Percentiles rank a stretch among this genome's conserved stretches.
Conservation (phyloP, 768 basidiomycete genomes). For the Auricularia cornea region DNA sequence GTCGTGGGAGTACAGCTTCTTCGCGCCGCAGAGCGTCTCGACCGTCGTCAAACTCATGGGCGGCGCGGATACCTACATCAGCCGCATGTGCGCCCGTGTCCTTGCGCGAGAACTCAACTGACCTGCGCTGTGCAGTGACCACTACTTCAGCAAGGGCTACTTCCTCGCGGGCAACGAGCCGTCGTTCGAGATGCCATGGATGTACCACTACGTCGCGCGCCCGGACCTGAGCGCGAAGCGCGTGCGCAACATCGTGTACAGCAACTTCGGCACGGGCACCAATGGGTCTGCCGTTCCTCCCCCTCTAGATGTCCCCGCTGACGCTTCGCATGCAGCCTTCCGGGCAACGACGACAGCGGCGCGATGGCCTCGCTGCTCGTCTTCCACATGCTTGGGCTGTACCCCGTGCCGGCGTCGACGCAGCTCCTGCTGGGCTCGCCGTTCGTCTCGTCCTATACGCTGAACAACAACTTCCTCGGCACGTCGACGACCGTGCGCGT, state of each 20-base stretch:
- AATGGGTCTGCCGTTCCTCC: slow-evolving; percentile 25
- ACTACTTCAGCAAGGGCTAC: slow-evolving; percentile 38
- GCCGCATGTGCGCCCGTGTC: slow-evolving; percentile 28
- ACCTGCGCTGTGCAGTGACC: slow-evolving; percentile 26
- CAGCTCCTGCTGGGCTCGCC: slow-evolving; percentile 43
- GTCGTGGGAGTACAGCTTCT: slow-evolving; percentile 49
- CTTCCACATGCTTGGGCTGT: slow-evolving; percentile 44
- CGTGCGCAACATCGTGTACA: slow-evolving; percentile 35
- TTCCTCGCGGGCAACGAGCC: slow-evolving; percentile 44
- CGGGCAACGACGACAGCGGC: slow-evolving; percentile 45
- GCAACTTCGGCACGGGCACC: slow-evolving; percentile 39
- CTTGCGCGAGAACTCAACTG: neutral
- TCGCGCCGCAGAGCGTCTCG: slow-evolving; percentile 43
- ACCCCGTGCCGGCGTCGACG: slow-evolving; percentile 38
- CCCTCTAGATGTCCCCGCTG: neutral
- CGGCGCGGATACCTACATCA: slow-evolving; percentile 33
- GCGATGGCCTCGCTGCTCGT: slow-evolving; percentile 44
- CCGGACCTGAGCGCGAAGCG: slow-evolving; percentile 42
- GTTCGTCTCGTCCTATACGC: slow-evolving; percentile 36
- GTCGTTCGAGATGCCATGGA: slow-evolving; percentile 39
- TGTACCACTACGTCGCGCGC: slow-evolving; percentile 42
- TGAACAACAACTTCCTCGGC: slow-evolving; percentile 31
- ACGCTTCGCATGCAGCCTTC: slow-evolving; percentile 24
- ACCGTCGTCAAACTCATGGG: slow-evolving; percentile 41
- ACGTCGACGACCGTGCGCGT: slow-evolving; percentile 37